Conservation (phyloP, 495 filamentous ascomycete genomes). For the Penicillium angulare region DNA sequence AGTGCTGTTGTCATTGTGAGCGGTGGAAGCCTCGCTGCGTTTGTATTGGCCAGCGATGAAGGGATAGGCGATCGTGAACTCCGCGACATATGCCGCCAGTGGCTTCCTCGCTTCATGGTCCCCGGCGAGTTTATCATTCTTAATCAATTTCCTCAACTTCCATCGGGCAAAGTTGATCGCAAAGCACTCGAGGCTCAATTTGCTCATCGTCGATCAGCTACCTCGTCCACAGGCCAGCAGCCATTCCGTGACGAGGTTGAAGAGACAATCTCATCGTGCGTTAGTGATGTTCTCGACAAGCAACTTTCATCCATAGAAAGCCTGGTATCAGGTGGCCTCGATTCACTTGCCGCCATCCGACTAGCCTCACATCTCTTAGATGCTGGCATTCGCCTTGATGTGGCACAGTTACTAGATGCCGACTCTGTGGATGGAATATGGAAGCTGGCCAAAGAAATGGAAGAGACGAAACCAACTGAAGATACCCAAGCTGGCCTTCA, state of each 20-base stretch:
- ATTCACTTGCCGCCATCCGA: slow-evolving; percentile 71
- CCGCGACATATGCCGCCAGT: slow-evolving; percentile 57
- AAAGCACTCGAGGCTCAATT: slow-evolving; percentile 61
- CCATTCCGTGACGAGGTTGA: slow-evolving; percentile 30
- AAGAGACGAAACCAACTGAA: slow-evolving; percentile 5
- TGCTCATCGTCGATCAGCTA: slow-evolving; percentile 18
- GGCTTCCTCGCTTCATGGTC: slow-evolving; percentile 77
- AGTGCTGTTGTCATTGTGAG: slow-evolving; percentile 61
- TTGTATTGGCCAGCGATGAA: slow-evolving; percentile 52
- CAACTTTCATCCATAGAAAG: slow-evolving; percentile 35
- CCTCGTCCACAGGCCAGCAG: slow-evolving; percentile 27
- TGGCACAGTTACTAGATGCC: slow-evolving; percentile 55
- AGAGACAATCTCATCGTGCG: slow-evolving; percentile 48
- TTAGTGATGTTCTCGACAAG: slow-evolving; percentile 45
- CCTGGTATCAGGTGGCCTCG: slow-evolving; percentile 59
- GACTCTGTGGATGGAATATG: slow-evolving; percentile 41
- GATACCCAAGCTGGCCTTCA: slow-evolving; percentile 16
- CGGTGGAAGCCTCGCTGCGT: slow-evolving; percentile 60
- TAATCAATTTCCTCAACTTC: slow-evolving; percentile 60
- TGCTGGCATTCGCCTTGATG: slow-evolving; percentile 49
- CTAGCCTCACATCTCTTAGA: slow-evolving; percentile 57
- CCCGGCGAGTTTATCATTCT: slow-evolving; percentile 65
- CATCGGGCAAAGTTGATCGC: slow-evolving; percentile 78
- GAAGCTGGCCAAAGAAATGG: slow-evolving; percentile 22
- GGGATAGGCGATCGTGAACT: slow-evolving; percentile 37